These are phyloP conservation scores for Epichloe elymi DNA, from an alignment of 2,329 filamentous ascomycete genomes.

Conservation along the genomic window DNA sequence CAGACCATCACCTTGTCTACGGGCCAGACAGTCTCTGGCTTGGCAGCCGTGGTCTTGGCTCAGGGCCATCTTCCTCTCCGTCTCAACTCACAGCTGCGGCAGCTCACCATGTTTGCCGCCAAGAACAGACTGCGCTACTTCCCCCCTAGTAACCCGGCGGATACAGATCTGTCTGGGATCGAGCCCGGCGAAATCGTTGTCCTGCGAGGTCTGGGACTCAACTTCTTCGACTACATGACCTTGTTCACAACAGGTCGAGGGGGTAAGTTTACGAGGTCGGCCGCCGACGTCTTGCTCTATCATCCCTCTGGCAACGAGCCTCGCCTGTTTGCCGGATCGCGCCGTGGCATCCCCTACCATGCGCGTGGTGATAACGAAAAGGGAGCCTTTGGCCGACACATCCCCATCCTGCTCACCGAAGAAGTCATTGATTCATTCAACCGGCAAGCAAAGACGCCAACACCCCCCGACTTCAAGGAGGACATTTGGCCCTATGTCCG, in stretches of 20 bases:
- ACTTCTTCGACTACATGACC: slow-evolving; percentile 5
- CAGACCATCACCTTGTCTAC: slow-evolving; percentile 2
- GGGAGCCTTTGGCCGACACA: slow-evolving; percentile 2
- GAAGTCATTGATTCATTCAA: slow-evolving; percentile 2
- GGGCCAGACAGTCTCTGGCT: not conserved
- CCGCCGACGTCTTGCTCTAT: not conserved
- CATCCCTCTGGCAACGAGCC: slow-evolving; percentile 3
- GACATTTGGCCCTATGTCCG: slow-evolving; percentile 2
- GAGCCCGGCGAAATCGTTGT: not conserved
- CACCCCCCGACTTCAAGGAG: slow-evolving; percentile 1
- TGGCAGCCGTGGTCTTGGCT: slow-evolving; percentile 2
- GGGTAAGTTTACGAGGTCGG: not conserved
- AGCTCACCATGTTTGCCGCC: not conserved
- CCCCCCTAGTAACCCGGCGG: slow-evolving; percentile 1
- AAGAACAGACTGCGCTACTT: not conserved
- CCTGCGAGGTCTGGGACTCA: slow-evolving; percentile 2
- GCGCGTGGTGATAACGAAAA: slow-evolving; percentile 5
- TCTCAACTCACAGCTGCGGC: not conserved
- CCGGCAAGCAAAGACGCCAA: not conserved
- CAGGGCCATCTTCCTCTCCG: slow-evolving; percentile 3
- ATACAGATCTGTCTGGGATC: slow-evolving; percentile 1
- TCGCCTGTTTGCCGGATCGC: slow-evolving; percentile 4
- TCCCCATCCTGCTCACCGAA: not conserved
- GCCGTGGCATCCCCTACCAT: slow-evolving; percentile 6
- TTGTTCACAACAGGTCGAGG: slow-evolving; percentile 2